These are phyloP conservation scores for Cyphellophora europaea DNA, from an alignment of 2,329 filamentous ascomycete genomes.

Conservation along the genomic window DNA sequence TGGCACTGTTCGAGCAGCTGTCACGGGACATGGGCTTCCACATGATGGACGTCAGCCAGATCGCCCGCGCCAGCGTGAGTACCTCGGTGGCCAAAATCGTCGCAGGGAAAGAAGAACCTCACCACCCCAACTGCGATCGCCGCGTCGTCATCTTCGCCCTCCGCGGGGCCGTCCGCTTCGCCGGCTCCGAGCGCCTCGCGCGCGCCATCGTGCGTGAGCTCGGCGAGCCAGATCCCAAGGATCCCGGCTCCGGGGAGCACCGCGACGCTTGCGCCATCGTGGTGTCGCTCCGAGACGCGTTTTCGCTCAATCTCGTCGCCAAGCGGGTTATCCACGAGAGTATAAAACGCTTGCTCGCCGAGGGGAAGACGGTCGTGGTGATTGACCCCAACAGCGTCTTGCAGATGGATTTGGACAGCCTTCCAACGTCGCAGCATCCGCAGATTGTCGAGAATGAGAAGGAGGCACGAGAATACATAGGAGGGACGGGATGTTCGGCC, in stretches of 20 bases:
- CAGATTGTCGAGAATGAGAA: slow-evolving; percentile 9
- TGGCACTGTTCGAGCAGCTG: slow-evolving; percentile 8
- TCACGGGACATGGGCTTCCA: slow-evolving; percentile 12
- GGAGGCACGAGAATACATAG: slow-evolving; percentile 9
- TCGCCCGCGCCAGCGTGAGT: slow-evolving; percentile 10
- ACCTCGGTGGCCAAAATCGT: slow-evolving; percentile 11
- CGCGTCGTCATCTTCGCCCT: slow-evolving; percentile 9
- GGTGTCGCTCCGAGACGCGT: slow-evolving; percentile 8
- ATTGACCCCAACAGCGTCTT: slow-evolving; percentile 10
- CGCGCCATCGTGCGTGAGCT: slow-evolving; percentile 10
- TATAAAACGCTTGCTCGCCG: slow-evolving; percentile 8
- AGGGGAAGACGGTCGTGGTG: slow-evolving; percentile 8
- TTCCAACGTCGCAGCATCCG: slow-evolving; percentile 6
- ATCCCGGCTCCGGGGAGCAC: slow-evolving; percentile 8
- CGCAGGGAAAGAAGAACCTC: slow-evolving; percentile 8
- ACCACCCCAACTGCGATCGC: slow-evolving; percentile 10
- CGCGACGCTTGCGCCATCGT: slow-evolving; percentile 10
- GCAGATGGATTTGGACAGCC: slow-evolving; percentile 7
- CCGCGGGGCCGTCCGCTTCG: slow-evolving; percentile 9
- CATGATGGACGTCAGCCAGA: slow-evolving; percentile 12
- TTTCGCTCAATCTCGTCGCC: slow-evolving; percentile 9
- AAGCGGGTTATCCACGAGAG: slow-evolving; percentile 9
- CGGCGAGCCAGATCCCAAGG: slow-evolving; percentile 9
- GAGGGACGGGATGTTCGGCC: slow-evolving; percentile 9
- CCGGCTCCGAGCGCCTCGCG: slow-evolving; percentile 9